A percentile compares a stretch with the other conserved stretches of the same genome.
These are phyloP conservation scores for Rosa rugosa DNA, from an alignment of 306 rosid genomes.

Conservation along the genomic window DNA sequence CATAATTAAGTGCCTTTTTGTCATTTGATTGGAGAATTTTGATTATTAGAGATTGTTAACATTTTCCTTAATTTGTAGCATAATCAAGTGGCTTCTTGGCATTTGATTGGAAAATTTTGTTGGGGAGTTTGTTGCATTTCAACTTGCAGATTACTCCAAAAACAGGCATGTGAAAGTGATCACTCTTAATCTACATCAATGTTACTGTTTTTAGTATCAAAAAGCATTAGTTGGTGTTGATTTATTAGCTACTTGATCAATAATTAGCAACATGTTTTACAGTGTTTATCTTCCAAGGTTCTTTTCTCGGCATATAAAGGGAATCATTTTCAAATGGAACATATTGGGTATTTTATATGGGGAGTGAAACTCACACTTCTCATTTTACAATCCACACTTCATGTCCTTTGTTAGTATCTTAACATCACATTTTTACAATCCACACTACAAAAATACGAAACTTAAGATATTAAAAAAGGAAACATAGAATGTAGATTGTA, in stretches of 20 bases:
- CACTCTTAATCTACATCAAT: neutral
- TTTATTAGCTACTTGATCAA: neutral
- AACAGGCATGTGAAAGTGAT: neutral
- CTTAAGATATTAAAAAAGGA: too few relatives aligned
- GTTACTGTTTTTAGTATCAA: neutral
- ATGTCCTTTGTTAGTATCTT: too few relatives aligned
- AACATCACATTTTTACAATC: too few relatives aligned
- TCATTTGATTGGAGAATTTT: too few relatives aligned
- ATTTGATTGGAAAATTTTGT: neutral
- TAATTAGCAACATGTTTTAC: neutral
- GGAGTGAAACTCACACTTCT: too few relatives aligned
- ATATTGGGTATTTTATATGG: too few relatives aligned
- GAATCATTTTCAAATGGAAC: too few relatives aligned
- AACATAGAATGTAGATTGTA: too few relatives aligned
- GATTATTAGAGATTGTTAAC: neutral
- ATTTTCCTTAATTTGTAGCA: neutral
- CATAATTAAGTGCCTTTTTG: too few relatives aligned
- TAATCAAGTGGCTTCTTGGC: neutral
- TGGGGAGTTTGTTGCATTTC: slow-evolving; percentile 1
- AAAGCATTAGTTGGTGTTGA: neutral
- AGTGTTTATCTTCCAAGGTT: neutral
- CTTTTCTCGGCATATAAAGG: too few relatives aligned
- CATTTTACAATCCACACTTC: too few relatives aligned
- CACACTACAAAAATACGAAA: too few relatives aligned
- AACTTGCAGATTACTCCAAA: slow-evolving; percentile 17